Evolutionary conservation across 2,329 filamentous ascomycete species (phyloP), one percentile per base, ranked within the genome.

Genomic region (Fusarium dlaminii): DNA sequence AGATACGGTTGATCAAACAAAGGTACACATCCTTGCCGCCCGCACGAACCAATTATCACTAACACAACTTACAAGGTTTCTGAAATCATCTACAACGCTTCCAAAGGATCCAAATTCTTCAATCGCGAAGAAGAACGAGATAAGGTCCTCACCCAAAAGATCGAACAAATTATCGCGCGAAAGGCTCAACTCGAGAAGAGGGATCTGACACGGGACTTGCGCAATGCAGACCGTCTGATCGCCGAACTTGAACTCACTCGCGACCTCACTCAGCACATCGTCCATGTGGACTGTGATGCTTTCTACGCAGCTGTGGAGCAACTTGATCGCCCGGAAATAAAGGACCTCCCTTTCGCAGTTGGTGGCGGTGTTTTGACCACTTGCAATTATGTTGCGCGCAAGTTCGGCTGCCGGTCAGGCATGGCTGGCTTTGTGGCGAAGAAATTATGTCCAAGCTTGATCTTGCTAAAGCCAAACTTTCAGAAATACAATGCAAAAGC

Each of bases 391-490:
- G 88, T 93, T 76, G 96, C 96, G 3, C 89, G 96, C 27, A 94
- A 94, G 77, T 98, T 93, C 81, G 96, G 96, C 22, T 96, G 94
- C 76, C 90, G 96, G 39, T 97, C 94, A 75, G 96, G 95, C 27
- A 99, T 99, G 96, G 96, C 96, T 12, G 91, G 93, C 9, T 98
- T 98, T 79, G 95, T 98, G 36, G 96, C 96, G 20, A 95, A 93
- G 86, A 98, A 97, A 82, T 87, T 99, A 3, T 99, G 96, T 73
- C 96, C 96, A 0, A 87, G 95, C 66, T 87, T 99, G 36, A 89
- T 98, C 24, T 89, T 95, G 59, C 83, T 99, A 20, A 94, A 94
- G 11, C 87, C 94, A 68, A 97, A 98, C 79, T 97, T 97, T 78
- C 89, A 92, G 52, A 98, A 98, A 79, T 99, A 99, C 80, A 93